phyloP scores from a whole-genome alignment of 352 stramenopile genomes.

The Phytophthora gonapodyides region DNA sequence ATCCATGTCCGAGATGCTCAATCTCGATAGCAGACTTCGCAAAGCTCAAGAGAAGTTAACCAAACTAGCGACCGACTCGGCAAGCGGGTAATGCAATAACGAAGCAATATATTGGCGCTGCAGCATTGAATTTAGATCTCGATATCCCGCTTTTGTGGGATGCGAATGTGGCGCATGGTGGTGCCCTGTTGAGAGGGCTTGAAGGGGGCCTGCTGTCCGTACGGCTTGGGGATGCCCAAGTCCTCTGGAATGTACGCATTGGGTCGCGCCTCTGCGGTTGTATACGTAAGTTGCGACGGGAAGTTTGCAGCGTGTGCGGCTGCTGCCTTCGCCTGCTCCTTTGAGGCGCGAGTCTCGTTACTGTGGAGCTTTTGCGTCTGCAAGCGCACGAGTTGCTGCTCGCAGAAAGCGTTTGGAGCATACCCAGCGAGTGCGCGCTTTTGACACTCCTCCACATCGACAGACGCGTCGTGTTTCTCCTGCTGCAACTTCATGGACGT shows the following conservation, averaged over 20 bases:
- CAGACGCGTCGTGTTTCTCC: constrained; percentile 82
- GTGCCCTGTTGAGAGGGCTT: constrained; percentile 88
- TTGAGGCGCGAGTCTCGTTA: constrained; percentile 49
- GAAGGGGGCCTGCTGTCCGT: constrained; percentile 91
- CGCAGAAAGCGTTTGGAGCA: constrained; percentile 75
- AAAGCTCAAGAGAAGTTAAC: constrained; percentile 77
- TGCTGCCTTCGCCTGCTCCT: constrained; percentile 47
- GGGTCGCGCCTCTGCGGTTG: constrained; percentile 90
- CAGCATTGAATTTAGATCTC: constrained; percentile 81
- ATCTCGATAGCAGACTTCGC: constrained; percentile 61
- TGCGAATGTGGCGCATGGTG: constrained; percentile 93
- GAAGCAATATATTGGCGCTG: constrained; percentile 6
- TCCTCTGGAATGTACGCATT: constrained; percentile 95
- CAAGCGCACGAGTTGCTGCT: constrained; percentile 72
- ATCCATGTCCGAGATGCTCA: constrained; percentile 64
- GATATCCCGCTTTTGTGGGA: constrained; percentile 88
- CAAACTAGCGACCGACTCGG: constrained; percentile 33
- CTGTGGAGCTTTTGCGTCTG: constrained; percentile 59
- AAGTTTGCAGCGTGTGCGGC: constrained; percentile 63
- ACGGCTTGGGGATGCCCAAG: constrained; percentile 93
- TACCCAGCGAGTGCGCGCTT: constrained; percentile 67
- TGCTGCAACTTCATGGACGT: constrained; percentile 94
- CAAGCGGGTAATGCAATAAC: constrained; percentile 12
- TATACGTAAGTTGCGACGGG: constrained; percentile 77
- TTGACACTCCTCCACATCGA: constrained; percentile 69